These are phyloP conservation scores for Bjerkandera adusta DNA, from an alignment of 1,284 basidiomycete genomes.

Conservation along the genomic window DNA sequence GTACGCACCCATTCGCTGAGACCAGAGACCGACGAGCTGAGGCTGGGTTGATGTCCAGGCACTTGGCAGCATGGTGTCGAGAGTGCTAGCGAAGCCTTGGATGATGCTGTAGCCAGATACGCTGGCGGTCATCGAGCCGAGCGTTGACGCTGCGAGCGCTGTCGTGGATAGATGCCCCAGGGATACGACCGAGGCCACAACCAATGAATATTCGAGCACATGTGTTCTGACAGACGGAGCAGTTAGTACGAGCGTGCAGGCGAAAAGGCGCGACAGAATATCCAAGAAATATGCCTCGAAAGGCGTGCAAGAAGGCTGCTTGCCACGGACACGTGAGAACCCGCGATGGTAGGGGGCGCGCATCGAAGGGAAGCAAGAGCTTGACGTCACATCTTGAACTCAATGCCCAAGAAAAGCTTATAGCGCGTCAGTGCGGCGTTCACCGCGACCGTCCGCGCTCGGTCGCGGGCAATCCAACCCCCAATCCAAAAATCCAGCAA, in stretches of 20 bases:
- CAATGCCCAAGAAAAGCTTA: background rate
- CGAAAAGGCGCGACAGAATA: background rate
- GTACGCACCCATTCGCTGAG: constrained; percentile 78
- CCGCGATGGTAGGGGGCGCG: no score
- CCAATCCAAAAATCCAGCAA: no score
- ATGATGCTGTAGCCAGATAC: constrained; percentile 72
- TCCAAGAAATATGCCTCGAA: background rate
- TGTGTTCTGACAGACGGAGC: constrained; percentile 70
- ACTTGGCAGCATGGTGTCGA: constrained; percentile 88
- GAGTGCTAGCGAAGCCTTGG: constrained; percentile 82
- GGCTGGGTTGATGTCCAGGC: constrained; percentile 89
- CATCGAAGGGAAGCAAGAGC: no score
- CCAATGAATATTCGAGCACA: constrained; percentile 71
- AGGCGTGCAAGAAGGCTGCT: no score
- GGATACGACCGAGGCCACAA: constrained; percentile 74
- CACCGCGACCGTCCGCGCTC: no score
- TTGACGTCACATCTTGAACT: no score
- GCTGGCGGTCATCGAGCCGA: constrained; percentile 86
- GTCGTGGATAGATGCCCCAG: constrained; percentile 85
- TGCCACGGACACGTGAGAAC: background rate
- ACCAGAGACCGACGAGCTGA: constrained; percentile 85
- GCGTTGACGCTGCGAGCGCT: constrained; percentile 81
- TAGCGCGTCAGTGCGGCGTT: background rate
- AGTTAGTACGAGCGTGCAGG: constrained; percentile 2
- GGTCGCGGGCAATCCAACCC: no score